Conservation (phyloP, 495 filamentous ascomycete genomes). For the Hypoxylon trugodes region DNA sequence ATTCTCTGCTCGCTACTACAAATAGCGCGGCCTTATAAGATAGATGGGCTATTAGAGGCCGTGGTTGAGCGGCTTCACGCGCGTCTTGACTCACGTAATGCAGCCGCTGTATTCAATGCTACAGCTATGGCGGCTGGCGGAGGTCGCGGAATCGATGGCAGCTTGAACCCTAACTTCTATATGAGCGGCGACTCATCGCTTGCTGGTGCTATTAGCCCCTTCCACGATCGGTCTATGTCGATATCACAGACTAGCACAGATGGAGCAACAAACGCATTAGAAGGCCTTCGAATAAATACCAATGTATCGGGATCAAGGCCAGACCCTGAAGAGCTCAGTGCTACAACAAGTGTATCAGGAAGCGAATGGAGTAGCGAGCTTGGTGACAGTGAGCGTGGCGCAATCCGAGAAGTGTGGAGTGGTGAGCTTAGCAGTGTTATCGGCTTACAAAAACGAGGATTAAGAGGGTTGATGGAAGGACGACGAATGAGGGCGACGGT, state of each 20-base stretch:
- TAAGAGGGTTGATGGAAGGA: conserved; percentile 95
- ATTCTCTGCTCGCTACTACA: conserved; percentile 95
- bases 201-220: conserved; percentile 20
- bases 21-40: conserved; percentile 88
- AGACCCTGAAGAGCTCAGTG: conserved; percentile 58
- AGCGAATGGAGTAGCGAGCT: conserved; percentile 59
- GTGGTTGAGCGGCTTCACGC: conserved; percentile 91
- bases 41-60: conserved; percentile 91
- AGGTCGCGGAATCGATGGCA: conserved; percentile 72
- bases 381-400: conserved; percentile 49
- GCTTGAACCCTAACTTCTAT: conserved; percentile 59
- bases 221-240: conserved; percentile 32
- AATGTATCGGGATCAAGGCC: conserved; percentile 46
- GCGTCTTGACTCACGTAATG: conserved; percentile 89
- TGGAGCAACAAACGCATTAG: conserved; percentile 21
- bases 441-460: conserved; percentile 89
- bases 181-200: conserved; percentile 31
- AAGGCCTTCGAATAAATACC: conserved; percentile 52
- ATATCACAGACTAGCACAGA: conserved; percentile 39
- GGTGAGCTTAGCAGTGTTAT: conserved; percentile 93
- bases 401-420: conserved; percentile 72
- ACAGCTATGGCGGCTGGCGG: conserved; percentile 98
- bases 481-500: conserved; percentile 73
- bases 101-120: conserved; percentile 96
- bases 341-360: conserved; percentile 55